Evolutionary conservation across 1,139 yeast genomes (phyloP).

Genomic region (Lodderomyces oxycetoniae): DNA sequence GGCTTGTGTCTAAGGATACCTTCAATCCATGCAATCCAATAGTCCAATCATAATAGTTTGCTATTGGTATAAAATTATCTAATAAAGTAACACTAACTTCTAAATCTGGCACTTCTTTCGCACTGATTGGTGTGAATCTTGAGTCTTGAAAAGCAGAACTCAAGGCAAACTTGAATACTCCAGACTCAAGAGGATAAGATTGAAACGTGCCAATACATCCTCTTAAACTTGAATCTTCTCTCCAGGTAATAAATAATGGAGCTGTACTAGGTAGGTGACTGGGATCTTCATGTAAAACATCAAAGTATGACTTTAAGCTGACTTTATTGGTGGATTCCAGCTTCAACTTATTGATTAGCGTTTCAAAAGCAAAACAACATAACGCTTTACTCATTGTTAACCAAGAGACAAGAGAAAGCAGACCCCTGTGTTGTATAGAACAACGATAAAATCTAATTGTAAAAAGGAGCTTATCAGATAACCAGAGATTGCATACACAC

Average conservation of each 20-base stretch:
- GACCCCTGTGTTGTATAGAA: no score
- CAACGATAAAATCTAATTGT: no score
- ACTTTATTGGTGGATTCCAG: conserved; percentile 14
- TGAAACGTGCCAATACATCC: conserved; percentile 94
- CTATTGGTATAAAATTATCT: conserved; percentile 51
- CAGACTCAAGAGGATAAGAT: conserved; percentile 42
- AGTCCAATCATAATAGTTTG: conserved; percentile 63
- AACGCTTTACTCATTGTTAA: conserved; percentile 32
- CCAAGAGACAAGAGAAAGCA: no score
- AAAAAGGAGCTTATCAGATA: no score
- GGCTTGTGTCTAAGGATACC: conserved; percentile 41
- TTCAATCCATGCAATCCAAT: conserved; percentile 80
- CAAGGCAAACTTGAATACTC: conserved; percentile 59
- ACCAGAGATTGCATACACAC: no score
- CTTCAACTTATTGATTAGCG: conserved; percentile 22
- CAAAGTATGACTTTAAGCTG: conserved; percentile 17
- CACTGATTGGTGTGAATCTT: conserved; percentile 65
- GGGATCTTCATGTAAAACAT: conserved; percentile 16
- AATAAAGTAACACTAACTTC: conserved; percentile 59
- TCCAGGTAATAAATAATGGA: conserved; percentile 84
- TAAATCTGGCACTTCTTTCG: conserved; percentile 45
- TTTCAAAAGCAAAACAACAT: conserved; percentile 38
- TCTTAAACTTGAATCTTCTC: conserved; percentile 52
- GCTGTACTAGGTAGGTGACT: conserved; percentile 44
- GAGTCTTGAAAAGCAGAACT: conserved; percentile 71